These are phyloP conservation scores for Coniella vitis DNA, from an alignment of 2,329 filamentous ascomycete species.

Conservation along the genomic window DNA sequence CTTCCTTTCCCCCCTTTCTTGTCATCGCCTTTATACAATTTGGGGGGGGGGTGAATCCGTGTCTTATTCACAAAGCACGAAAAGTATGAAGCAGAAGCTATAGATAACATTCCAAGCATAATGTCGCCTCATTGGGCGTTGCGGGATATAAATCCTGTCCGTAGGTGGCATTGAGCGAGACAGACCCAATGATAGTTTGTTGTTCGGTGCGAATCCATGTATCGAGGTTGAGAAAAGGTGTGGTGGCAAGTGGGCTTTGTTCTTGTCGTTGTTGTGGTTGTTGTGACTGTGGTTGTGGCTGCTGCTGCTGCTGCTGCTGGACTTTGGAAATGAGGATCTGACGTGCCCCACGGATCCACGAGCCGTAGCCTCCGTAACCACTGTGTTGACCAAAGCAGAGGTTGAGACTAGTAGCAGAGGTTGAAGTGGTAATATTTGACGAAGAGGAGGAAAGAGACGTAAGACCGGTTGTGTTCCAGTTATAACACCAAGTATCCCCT, in stretches of 20 bases:
- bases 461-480: constrained; percentile 22
- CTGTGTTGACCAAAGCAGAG: constrained; percentile 53
- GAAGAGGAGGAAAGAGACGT: no score
- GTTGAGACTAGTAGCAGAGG: constrained; percentile 28
- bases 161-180: constrained; percentile 46
- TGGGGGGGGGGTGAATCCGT: no score
- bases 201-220: constrained; percentile 48
- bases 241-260: no score
- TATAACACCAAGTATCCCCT: constrained; percentile 43
- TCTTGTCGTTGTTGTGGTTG: no score
- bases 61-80: no score
- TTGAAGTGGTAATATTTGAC: constrained; percentile 7
- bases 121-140: constrained; percentile 22
- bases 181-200: constrained; percentile 34
- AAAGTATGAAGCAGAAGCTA: no score
- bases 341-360: constrained; percentile 52
- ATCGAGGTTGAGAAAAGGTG: constrained; percentile 27
- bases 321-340: constrained; percentile 33
- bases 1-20: no score
- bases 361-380: constrained; percentile 64
- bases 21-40: no score
- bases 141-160: constrained; percentile 38
- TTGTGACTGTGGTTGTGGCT: no score
- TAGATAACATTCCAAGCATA: constrained; percentile 15
- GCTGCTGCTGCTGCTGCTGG: constrained; percentile 6